Base-by-base conservation (phyloP, 176 grass and related monocot genomes). In the Typha latifolia region DNA sequence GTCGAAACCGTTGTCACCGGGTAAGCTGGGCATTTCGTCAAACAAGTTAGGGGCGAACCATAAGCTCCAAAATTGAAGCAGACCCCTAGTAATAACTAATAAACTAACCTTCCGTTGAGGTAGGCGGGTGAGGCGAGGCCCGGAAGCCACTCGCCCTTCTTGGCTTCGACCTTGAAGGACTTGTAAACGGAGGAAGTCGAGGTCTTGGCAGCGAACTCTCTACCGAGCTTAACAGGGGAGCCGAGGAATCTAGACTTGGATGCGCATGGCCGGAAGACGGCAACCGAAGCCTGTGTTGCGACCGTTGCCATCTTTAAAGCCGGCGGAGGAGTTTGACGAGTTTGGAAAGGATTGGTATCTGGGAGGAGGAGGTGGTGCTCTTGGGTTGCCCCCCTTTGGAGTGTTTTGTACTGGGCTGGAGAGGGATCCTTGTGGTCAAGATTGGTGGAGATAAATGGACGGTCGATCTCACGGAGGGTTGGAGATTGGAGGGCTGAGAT, bases 101-200 rank as follows among this genome's bases (percentile, higher is more conserved):
- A 24, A 22, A 34, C 32, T 23, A 6, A 91, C 85, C 78, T 87
- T 70, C 90, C 90, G 68, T 90, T 49, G 62, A 95, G 83, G 66
- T 95, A 95, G 64, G 16, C 3, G 3, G 86, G 90, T 29, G 90
- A 95, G 16, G 81, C 32, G 43, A 95, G 90, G 62, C 90, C 83
- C 12, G 90, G 90, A 49, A 95, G 84, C 90, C 90, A 95, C 67
- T 86, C 77, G 3, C 90, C 90, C 51, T 79, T 79, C 76, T 95
- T 90, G 50, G 90, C 86, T 78, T 90, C 83, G 1, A 77, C 85
- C 82, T 75, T 78, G 49, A 96, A 72, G 65, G 70, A 62, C 29
- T 32, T 83, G 74, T 61, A 37, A 23, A 71, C 61, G 14, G 77
- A 14, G 12, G 48, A 51, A 32, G 62, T 37, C 19, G 82, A n/a